Percentiles rank a stretch among this genome's conserved stretches.
Evolutionary conservation across 345 rosid genomes (phyloP).

Genomic region (Camelina hispida): DNA sequence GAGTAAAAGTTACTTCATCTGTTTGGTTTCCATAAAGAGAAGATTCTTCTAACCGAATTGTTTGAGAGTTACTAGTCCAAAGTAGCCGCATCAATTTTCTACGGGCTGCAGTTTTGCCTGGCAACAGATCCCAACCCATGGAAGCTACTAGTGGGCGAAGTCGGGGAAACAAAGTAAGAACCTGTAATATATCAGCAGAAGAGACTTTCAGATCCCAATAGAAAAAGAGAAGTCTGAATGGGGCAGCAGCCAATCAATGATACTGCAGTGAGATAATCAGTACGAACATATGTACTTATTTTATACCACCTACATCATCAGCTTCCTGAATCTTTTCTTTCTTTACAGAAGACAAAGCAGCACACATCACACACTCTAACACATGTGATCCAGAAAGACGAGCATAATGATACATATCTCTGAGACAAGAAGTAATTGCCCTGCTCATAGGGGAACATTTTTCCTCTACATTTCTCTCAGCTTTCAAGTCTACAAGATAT

Average conservation of each 20-base stretch:
- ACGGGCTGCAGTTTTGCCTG: conserved; percentile 72
- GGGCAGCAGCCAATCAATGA: conserved; percentile 20
- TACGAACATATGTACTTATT: conserved; percentile 6
- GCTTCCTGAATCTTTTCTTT: conserved; percentile 82
- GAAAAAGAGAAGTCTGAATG: conserved; percentile 11
- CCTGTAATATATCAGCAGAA: conserved; percentile 51
- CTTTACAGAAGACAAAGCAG: conserved; percentile 70
- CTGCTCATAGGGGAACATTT: conserved; percentile 48
- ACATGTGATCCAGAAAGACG: conserved; percentile 86
- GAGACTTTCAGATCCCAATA: conserved; percentile 27
- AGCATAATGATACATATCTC: conserved; percentile 88
- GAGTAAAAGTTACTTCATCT: conserved; percentile 63
- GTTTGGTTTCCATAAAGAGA: conserved; percentile 63
- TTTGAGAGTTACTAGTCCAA: conserved; percentile 77
- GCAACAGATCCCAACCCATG: conserved; percentile 96
- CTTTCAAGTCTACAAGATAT: conserved; percentile 54
- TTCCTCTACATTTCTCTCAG: conserved; percentile 50
- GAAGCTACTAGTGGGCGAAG: conserved; percentile 85
- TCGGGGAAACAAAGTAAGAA: conserved; percentile 75
- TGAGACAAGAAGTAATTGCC: conserved; percentile 64
- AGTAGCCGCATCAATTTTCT: conserved; percentile 80
- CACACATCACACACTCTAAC: conserved; percentile 79
- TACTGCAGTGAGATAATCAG: conserved; percentile 30
- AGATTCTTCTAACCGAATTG: conserved; percentile 74
- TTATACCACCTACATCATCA: conserved; percentile 67